Conservation (phyloP, 1,284 basidiomycete species). For the Ceratobasidium theobromae region DNA sequence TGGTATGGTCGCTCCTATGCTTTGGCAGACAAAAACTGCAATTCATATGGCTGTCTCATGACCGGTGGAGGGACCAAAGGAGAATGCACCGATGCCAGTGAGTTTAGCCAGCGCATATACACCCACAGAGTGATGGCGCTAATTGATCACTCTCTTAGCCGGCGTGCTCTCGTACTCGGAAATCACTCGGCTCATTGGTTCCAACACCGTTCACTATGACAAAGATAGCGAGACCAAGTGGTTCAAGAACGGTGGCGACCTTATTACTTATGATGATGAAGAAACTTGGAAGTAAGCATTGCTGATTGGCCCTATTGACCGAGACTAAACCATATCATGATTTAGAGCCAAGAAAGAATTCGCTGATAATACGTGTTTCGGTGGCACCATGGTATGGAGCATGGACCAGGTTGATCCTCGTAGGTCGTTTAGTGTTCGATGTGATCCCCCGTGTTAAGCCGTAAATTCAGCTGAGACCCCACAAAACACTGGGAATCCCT, state of each 20-base stretch:
- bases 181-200: constrained; percentile 10
- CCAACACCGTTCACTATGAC: constrained; percentile 18
- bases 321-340: not conserved
- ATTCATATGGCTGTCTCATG: constrained; percentile 11
- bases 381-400: constrained; percentile 24
- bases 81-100: constrained; percentile 9
- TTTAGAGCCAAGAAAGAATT: constrained; percentile 17
- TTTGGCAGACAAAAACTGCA: not conserved
- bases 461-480: not conserved
- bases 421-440: not conserved
- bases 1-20: constrained; percentile 18
- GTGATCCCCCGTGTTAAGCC: too few relatives aligned
- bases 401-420: constrained; percentile 23
- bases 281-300: constrained; percentile 15
- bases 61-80: constrained; percentile 14
- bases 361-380: constrained; percentile 16
- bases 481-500: constrained; percentile 7
- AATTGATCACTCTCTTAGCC: not conserved
- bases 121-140: not conserved
- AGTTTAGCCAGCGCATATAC: not conserved
- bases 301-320: not conserved
- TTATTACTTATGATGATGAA: too few relatives aligned
- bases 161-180: constrained; percentile 20
- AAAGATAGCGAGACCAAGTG: constrained; percentile 11
- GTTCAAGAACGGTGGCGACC: constrained; percentile 24